Evolutionary conservation across 768 basidiomycete genomes (phyloP).

Genomic region (Phlebiopsis flavidoalba): DNA sequence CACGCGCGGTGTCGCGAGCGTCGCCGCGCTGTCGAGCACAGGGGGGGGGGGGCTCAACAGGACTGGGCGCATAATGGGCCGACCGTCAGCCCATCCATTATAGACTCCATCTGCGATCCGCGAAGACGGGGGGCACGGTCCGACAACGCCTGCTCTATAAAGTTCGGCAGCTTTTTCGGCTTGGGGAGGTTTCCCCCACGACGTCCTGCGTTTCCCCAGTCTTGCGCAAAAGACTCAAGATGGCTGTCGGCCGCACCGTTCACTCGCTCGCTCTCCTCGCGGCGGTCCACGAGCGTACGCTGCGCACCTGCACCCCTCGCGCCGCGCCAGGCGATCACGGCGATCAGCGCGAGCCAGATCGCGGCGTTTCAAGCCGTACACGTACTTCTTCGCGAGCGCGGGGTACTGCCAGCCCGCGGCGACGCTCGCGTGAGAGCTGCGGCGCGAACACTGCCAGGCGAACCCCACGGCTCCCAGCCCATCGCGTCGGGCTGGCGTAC

Average conservation of each 20-base stretch:
- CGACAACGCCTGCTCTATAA: background rate
- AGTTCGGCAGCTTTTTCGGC: no score
- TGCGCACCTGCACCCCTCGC: background rate
- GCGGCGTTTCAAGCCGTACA: slow-evolving; percentile 24
- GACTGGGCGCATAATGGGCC: no score
- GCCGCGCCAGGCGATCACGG: slow-evolving; percentile 18
- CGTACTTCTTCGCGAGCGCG: slow-evolving; percentile 26
- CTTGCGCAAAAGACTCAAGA: background rate
- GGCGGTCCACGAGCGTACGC: background rate
- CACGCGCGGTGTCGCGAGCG: no score
- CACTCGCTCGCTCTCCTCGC: background rate
- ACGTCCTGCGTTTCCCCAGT: background rate
- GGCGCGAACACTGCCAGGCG: slow-evolving; percentile 39
- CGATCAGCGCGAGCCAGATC: slow-evolving; percentile 22
- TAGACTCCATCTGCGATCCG: background rate
- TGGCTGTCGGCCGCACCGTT: no score
- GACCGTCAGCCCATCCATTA: background rate
- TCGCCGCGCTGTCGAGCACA: no score
- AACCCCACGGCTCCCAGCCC: slow-evolving; percentile 43
- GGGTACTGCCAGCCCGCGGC: slow-evolving; percentile 26
- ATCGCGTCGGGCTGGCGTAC: slow-evolving; percentile 44
- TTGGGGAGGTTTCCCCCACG: background rate
- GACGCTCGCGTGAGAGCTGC: slow-evolving; percentile 25
- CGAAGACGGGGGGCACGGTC: background rate
- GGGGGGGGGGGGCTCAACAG: no score